A percentile compares a stretch with the other conserved stretches of the same genome.
phyloP scores from a whole-genome alignment of 2,329 filamentous ascomycete genomes.

The Amylocarpus encephaloides region DNA sequence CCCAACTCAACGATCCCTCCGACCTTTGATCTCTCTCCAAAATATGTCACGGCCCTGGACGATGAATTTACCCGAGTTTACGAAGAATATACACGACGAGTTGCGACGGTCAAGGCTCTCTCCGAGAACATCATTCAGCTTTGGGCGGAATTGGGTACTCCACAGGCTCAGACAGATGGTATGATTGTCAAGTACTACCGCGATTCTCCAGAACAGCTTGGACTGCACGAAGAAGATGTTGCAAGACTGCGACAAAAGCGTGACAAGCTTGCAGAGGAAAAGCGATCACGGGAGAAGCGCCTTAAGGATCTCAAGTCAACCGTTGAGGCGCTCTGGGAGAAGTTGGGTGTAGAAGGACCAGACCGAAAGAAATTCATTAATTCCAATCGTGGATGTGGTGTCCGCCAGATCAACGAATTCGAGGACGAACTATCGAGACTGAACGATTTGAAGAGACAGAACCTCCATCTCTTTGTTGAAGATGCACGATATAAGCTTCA shows the following conservation, averaged over 20 bases:
- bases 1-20: slow-evolving; percentile 71
- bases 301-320: slow-evolving; percentile 68
- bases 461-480: slow-evolving; percentile 92
- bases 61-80: slow-evolving; percentile 90
- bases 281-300: slow-evolving; percentile 69
- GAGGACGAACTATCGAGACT: slow-evolving; percentile 82
- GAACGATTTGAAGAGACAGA: slow-evolving; percentile 90
- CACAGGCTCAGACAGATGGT: slow-evolving; percentile 84
- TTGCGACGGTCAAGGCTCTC: slow-evolving; percentile 66
- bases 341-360: slow-evolving; percentile 72
- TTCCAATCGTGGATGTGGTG: slow-evolving; percentile 80
- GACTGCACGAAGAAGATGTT: slow-evolving; percentile 83
- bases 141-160: slow-evolving; percentile 92
- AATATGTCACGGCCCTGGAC: slow-evolving; percentile 82
- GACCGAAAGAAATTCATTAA: slow-evolving; percentile 84
- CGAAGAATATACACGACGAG: slow-evolving; percentile 85
- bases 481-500: slow-evolving; percentile 86
- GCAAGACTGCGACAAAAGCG: slow-evolving; percentile 63
- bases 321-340: slow-evolving; percentile 86
- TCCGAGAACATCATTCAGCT: slow-evolving; percentile 85
- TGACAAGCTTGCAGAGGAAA: slow-evolving; percentile 83
- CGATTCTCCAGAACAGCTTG: slow-evolving; percentile 87
- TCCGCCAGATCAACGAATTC: slow-evolving; percentile 91
- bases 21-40: slow-evolving; percentile 84
- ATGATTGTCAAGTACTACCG: slow-evolving; percentile 84